Base-by-base conservation (phyloP, 2,329 filamentous ascomycete genomes). In the Ophiostoma novo-ulmi region DNA sequence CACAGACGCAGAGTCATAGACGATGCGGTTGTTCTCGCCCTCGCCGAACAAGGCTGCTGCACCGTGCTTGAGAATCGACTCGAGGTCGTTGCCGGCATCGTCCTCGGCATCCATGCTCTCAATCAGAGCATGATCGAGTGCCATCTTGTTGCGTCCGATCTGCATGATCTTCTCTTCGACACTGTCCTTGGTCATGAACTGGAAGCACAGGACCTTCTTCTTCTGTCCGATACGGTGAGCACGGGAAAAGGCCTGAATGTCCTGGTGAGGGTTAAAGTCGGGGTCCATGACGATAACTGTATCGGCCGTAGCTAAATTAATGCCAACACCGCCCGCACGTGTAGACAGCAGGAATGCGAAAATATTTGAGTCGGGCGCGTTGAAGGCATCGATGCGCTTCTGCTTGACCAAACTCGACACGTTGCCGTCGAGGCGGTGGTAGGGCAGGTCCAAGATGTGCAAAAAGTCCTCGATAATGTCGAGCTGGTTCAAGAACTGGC, bases 231-330 rank as follows among this genome's bases (percentile, higher is more conserved):
- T 98, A 36, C 95, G 90, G 79, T 99, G 95, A 22, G 94, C 95
- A 74, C 96, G 89, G 39, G 94, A 97, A 39, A 99, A 85, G 0
- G 95, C 95, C 79, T 99, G 95, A 58, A 99, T 91, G 76, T 99
- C 96, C 79, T 99, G 95, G 77, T 99, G 95, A 0, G 95, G 95
- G 73, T 99, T 99, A 83, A 97, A 98, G 77, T 99, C 95, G 0
- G 93, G 93, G 76, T 99, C 94, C 74, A 98, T 88, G 74, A 99
- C 97, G 74, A 99, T 97, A 73, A 99, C 96, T 0, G 95, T 99
- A 77, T 99, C 95, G 2, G 95, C 95, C 8, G 94, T 97, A 0
- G 95, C 95, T 70, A 99, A 85, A 77, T 99, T 99, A 82, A 99
- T 99, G 20, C 95, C 96, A 0, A 99, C 94, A 76, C 96, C 95